Conservation (phyloP, 106 monocot genomes). For the Dioscorea alata region DNA sequence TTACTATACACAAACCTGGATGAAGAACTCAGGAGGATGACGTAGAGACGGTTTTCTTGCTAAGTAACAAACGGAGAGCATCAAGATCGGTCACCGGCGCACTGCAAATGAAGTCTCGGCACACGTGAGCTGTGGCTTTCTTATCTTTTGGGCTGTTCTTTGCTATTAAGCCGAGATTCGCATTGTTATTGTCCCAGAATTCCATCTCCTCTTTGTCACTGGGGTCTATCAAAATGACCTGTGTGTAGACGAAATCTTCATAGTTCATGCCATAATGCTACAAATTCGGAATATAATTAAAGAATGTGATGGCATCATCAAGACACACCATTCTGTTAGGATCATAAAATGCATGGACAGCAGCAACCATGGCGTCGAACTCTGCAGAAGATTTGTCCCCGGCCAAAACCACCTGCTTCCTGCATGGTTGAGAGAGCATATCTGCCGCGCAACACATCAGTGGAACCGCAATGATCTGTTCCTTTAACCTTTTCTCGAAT, state of each 20-base stretch:
- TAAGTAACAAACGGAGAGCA: conserved; percentile 31
- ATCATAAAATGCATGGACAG: conserved; percentile 56
- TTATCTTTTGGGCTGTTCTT: conserved; percentile 27
- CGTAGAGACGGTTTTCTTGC: conserved; percentile 7
- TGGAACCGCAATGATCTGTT: conserved; percentile 70
- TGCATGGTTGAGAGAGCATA: conserved; percentile 54
- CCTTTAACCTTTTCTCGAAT: conserved; percentile 58
- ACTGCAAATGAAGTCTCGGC: conserved; percentile 71
- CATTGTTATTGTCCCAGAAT: conserved; percentile 67
- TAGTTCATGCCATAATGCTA: background rate
- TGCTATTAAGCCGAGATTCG: conserved; percentile 59
- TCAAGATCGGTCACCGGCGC: conserved; percentile 48
- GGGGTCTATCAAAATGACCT: conserved; percentile 92
- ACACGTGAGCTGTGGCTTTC: conserved; percentile 50
- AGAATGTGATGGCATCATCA: background rate
- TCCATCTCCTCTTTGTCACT: conserved; percentile 53
- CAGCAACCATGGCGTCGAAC: conserved; percentile 52
- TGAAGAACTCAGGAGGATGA: conserved; percentile 4
- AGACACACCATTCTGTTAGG: conserved; percentile 63
- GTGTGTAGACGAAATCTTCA: background rate
- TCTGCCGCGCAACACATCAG: conserved; percentile 86
- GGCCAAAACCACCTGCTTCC: conserved; percentile 75
- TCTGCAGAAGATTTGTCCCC: conserved; percentile 53
- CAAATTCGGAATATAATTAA: background rate
- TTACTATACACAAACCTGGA: no score